Evolutionary conservation across 2,329 filamentous ascomycete genomes (phyloP).

Genomic region (Sarocladium strictum): DNA sequence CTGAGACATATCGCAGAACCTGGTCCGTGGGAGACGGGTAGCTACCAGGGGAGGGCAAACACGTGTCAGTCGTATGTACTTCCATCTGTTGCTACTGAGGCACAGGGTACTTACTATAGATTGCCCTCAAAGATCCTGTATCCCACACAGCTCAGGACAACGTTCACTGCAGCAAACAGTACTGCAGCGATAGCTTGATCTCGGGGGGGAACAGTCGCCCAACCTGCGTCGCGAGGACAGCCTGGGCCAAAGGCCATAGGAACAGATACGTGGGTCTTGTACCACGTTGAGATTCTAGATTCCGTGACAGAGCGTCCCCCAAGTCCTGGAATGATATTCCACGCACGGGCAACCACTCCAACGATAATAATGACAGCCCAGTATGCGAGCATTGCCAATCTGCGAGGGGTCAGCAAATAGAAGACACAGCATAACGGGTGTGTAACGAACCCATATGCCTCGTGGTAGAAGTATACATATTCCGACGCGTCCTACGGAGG

Average conservation of each 20-base stretch:
- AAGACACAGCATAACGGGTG: not conserved
- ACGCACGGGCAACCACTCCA: constrained; percentile 26
- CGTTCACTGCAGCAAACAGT: constrained; percentile 31
- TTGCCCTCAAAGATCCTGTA: constrained; percentile 32
- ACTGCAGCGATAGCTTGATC: constrained; percentile 35
- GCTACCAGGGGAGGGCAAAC: constrained; percentile 16
- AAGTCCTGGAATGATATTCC: constrained; percentile 5
- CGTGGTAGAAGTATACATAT: constrained; percentile 29
- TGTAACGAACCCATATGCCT: constrained; percentile 28
- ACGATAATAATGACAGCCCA: constrained; percentile 33
- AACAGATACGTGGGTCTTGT: constrained; percentile 26
- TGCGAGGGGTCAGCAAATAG: constrained; percentile 11
- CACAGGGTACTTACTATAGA: constrained; percentile 27
- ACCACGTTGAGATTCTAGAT: not conserved
- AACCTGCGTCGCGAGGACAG: constrained; percentile 35
- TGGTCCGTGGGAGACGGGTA: constrained; percentile 28
- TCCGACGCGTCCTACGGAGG: constrained; percentile 24
- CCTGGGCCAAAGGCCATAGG: constrained; percentile 39
- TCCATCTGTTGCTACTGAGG: not conserved
- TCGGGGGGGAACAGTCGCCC: constrained; percentile 37
- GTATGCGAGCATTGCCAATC: constrained; percentile 31
- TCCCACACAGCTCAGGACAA: constrained; percentile 28
- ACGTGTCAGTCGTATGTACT: not conserved
- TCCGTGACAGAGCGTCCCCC: not conserved
- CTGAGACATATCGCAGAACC: constrained; percentile 49